These are phyloP conservation scores for Fusarium sp. DNA, from an alignment of 2,329 filamentous ascomycete species.

Conservation along the genomic window DNA sequence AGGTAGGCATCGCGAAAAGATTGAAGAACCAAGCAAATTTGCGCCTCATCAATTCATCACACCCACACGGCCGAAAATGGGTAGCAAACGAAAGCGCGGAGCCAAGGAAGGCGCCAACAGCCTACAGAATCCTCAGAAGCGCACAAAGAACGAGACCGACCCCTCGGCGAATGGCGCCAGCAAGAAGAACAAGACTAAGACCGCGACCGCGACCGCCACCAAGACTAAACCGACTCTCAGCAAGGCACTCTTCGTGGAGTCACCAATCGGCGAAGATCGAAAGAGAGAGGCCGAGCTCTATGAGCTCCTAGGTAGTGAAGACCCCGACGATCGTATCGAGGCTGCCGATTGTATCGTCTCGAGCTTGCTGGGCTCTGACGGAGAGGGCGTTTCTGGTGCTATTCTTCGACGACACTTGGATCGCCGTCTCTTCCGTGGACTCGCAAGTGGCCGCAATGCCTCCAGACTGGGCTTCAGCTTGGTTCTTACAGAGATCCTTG, in stretches of 20 bases:
- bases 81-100: constrained; percentile 53
- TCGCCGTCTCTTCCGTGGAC: constrained; percentile 82
- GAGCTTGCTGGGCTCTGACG: constrained; percentile 60
- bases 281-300: constrained; percentile 71
- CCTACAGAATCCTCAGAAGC: constrained; percentile 48
- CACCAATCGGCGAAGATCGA: constrained; percentile 64
- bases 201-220: background rate
- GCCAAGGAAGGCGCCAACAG: constrained; percentile 50
- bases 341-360: constrained; percentile 71
- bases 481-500: constrained; percentile 84
- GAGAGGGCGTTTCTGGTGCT: constrained; percentile 62
- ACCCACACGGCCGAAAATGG: constrained; percentile 46
- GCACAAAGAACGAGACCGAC: constrained; percentile 49
- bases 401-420: constrained; percentile 70
- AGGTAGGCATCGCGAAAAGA: constrained; percentile 20
- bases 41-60: constrained; percentile 5
- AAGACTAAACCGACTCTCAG: constrained; percentile 49
- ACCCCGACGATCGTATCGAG: constrained; percentile 65
- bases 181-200: constrained; percentile 13
- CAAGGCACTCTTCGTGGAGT: constrained; percentile 63
- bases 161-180: constrained; percentile 34
- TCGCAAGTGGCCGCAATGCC: constrained; percentile 90
- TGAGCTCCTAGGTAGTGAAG: constrained; percentile 71
- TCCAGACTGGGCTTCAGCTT: constrained; percentile 90
- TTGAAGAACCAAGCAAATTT: constrained; percentile 7